These are phyloP conservation scores for Anisodus acutangulus DNA, from an alignment of 257 asterid species.

Conservation along the genomic window DNA sequence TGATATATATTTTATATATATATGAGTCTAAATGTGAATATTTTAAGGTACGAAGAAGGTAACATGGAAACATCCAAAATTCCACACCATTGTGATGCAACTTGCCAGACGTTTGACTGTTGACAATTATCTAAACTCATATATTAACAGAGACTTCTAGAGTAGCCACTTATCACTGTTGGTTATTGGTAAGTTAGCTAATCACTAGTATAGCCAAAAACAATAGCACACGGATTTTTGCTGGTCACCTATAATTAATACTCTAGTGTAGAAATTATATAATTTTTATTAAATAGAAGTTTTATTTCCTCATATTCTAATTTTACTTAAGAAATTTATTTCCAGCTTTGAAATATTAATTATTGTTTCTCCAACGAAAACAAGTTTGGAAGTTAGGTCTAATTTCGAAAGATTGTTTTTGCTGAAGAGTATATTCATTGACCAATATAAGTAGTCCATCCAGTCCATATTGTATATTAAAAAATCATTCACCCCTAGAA, in stretches of 20 bases:
- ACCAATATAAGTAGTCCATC: too few species aligned
- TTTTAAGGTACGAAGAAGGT: neutral
- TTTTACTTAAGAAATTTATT: too few species aligned
- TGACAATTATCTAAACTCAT: neutral
- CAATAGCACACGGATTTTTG: neutral
- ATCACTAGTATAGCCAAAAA: neutral
- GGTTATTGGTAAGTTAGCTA: constrained; percentile 7
- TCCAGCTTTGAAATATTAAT: too few species aligned
- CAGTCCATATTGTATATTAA: too few species aligned
- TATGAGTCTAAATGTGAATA: neutral
- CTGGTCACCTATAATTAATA: neutral
- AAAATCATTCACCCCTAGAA: too few species aligned
- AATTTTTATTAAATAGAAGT: neutral
- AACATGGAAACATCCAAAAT: neutral
- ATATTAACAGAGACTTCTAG: neutral
- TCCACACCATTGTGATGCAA: neutral
- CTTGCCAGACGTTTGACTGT: neutral
- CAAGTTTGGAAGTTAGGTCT: too few species aligned
- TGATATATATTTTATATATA: too few species aligned
- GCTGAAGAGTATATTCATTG: too few species aligned
- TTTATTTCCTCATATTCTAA: neutral
- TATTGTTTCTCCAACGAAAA: too few species aligned
- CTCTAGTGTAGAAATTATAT: neutral
- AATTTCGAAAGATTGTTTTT: too few species aligned
- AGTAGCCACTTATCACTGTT: neutral